Conservation (phyloP, 2,329 filamentous ascomycete genomes). For the Nigrograna mackinnonii region DNA sequence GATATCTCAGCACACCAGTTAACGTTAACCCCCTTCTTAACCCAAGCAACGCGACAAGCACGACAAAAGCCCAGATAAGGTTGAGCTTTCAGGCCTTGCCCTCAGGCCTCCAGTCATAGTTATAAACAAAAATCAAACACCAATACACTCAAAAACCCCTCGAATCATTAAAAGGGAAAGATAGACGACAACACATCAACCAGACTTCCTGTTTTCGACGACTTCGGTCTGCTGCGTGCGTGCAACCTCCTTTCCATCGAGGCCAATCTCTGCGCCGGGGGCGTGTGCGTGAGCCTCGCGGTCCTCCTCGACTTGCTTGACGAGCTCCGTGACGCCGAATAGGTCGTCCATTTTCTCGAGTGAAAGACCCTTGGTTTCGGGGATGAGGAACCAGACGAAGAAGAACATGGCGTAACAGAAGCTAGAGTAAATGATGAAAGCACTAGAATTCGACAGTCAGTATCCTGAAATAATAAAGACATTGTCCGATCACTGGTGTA, state of each 20-base stretch:
- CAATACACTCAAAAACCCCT: too few relatives aligned
- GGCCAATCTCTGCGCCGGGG: constrained; percentile 22
- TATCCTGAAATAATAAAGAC: constrained; percentile 17
- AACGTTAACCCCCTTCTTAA: too few relatives aligned
- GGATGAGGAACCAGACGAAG: constrained; percentile 70
- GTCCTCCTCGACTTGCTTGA: constrained; percentile 34
- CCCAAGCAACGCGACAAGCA: too few relatives aligned
- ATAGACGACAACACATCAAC: too few relatives aligned
- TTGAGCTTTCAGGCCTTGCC: too few relatives aligned
- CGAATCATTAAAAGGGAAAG: too few relatives aligned
- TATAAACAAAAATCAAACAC: too few relatives aligned
- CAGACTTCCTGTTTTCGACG: too few relatives aligned
- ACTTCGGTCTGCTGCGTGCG: constrained; percentile 33
- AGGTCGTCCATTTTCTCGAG: constrained; percentile 70
- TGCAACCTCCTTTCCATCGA: constrained; percentile 31
- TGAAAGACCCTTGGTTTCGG: constrained; percentile 69
- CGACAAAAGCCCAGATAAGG: too few relatives aligned
- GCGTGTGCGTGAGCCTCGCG: constrained; percentile 25
- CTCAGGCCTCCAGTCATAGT: too few relatives aligned
- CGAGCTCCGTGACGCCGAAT: constrained; percentile 62
- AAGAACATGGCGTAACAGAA: constrained; percentile 69
- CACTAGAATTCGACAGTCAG: constrained; percentile 54
- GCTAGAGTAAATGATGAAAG: constrained; percentile 70
- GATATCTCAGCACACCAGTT: too few relatives aligned
- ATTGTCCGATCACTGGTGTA: background rate